A percentile compares a stretch with the other conserved stretches of the same genome.
Evolutionary conservation across 169 alveolate species (phyloP).

Genomic region (Cryptosporidium andersoni): DNA sequence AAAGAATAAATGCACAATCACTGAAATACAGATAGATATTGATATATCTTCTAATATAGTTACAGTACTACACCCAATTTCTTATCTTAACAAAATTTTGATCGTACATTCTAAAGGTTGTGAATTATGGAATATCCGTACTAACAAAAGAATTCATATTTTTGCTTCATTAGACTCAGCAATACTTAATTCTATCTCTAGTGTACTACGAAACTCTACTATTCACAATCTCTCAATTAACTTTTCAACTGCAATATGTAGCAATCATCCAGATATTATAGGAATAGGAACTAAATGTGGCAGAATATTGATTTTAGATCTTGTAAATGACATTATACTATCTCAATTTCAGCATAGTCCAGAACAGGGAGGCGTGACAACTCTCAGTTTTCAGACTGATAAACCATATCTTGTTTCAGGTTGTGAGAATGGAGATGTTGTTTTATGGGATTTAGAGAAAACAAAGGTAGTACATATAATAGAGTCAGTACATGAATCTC

Average conservation of each 20-base stretch:
- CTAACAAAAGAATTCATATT: conserved; percentile 39
- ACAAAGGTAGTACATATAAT: conserved; percentile 32
- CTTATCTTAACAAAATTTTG: conserved; percentile 68
- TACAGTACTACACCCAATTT: conserved; percentile 40
- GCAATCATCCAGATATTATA: conserved; percentile 46
- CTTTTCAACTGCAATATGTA: conserved; percentile 5
- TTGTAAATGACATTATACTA: conserved; percentile 44
- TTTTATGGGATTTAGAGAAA: conserved; percentile 61
- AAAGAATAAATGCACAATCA: not conserved
- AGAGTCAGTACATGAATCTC: conserved; percentile 62
- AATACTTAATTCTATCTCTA: not conserved
- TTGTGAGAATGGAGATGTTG: conserved; percentile 67
- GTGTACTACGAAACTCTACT: no score
- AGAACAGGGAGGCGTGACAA: conserved; percentile 37
- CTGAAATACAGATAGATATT: conserved; percentile 5
- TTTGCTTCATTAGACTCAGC: conserved; percentile 31
- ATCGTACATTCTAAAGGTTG: conserved; percentile 49
- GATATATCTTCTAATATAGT: conserved; percentile 28
- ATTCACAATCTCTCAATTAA: not conserved
- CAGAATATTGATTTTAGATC: conserved; percentile 32
- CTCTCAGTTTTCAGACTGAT: conserved; percentile 51
- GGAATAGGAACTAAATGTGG: conserved; percentile 54
- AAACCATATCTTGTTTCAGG: conserved; percentile 47
- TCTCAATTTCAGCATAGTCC: conserved; percentile 48
- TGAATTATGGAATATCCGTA: conserved; percentile 67